Evolutionary conservation across 2,329 filamentous ascomycete genomes (phyloP), one percentile per base, ranked within the genome.

Genomic region (Pestalotiopsis sp.): DNA sequence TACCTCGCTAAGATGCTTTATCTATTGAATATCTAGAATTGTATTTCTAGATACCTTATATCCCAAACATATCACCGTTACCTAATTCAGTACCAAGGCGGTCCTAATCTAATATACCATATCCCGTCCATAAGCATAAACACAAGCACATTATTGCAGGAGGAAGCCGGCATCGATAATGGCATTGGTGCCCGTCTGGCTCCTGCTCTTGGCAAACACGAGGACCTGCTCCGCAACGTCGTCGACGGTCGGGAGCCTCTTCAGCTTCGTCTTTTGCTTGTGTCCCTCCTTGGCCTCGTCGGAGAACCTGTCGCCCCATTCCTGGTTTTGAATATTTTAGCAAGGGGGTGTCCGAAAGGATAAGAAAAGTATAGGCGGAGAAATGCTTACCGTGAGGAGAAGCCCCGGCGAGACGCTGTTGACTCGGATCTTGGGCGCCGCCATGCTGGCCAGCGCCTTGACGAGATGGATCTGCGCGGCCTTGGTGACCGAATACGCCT

Each of bases 401-500:
- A 89, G 71, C 0, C 88, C 88, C 0, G 89, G 88, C 4, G 83
- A 86, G 0, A 90, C 86, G 58, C 80, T 83, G 70, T 91, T 91
- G 5, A 90, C 87, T n/a, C 88, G 76, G 25, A 91, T 86, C 58
- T 82, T 83, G 0, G 88, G 87, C 1, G 83, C 84, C 12, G 84
- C 84, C 69, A 87, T 85, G 4, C 81, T 75, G 0, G 88, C 88
- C 39, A 90, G 79, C 9, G 81, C 82, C 72, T 87, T 89, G 17
- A 83, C 81, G 3, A 91, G 81, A 74, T 90, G 88, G 49, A 90
- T 80, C 69, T 91, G 88, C 12, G 93, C 93, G 0, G 93, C 88
- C 78, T 96, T 96, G 49, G 92, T 92, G 20, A 95, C 91, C 0
- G 90, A 85, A 75, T 96, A 96, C 3, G 93, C 88, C 90, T 86